phyloP scores from a whole-genome alignment of 441 rosid species.

The Aquilaria agallochum region DNA sequence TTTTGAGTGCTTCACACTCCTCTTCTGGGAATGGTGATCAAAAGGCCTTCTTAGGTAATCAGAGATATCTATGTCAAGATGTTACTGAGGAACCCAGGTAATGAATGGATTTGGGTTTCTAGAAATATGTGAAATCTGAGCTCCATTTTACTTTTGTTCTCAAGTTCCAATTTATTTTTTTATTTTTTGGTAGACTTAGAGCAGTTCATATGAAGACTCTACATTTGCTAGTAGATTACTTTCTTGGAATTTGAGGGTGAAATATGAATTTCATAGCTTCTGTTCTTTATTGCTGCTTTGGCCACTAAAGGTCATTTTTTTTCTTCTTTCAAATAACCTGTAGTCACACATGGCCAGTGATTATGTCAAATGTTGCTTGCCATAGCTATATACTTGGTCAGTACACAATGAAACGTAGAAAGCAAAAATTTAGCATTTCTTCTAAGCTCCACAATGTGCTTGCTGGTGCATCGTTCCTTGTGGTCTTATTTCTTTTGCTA shows the following conservation, averaged over 20 bases:
- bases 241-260: background rate
- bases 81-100: conserved; percentile 14
- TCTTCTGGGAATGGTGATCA: no score
- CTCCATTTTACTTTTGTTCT: no score
- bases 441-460: background rate
- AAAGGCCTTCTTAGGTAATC: background rate
- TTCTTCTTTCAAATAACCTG: background rate
- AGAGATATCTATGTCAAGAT: conserved; percentile 6
- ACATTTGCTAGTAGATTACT: no score
- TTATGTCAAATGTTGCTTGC: background rate
- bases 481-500: background rate
- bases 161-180: no score
- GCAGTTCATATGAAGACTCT: no score
- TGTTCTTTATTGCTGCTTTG: no score
- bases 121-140: no score
- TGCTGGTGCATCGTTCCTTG: background rate
- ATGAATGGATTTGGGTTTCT: background rate
- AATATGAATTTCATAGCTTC: background rate
- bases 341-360: background rate
- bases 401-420: background rate
- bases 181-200: no score
- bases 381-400: no score
- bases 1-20: no score
- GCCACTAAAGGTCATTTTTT: background rate
- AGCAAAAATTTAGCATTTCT: background rate